Percentiles rank a stretch among this genome's conserved stretches.
Evolutionary conservation across 1,284 basidiomycete species (phyloP).

Genomic region (Ceratobasidium sp.): DNA sequence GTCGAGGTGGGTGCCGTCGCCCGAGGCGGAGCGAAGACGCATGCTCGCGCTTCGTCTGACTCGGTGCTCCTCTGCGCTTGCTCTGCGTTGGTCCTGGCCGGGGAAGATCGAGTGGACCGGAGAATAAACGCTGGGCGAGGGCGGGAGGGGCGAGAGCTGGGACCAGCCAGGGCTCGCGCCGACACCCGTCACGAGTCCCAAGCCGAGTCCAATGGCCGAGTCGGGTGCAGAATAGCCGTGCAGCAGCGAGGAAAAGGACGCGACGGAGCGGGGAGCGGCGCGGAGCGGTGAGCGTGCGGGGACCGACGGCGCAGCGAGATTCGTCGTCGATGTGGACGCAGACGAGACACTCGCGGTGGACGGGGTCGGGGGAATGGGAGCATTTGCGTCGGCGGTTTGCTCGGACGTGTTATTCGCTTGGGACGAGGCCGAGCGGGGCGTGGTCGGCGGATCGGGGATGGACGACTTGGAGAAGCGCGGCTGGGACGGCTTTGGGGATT

Average conservation of each 20-base stretch:
- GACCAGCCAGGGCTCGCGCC: constrained; percentile 4
- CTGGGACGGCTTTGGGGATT: constrained; percentile 14
- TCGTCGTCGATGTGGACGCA: too few species aligned
- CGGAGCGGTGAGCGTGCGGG: constrained; percentile 23
- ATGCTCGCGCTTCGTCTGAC: constrained; percentile 30
- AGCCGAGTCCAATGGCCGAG: neutral
- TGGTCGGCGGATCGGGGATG: neutral
- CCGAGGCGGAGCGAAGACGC: neutral
- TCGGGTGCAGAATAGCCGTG: neutral
- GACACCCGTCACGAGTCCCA: neutral
- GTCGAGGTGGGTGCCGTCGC: neutral
- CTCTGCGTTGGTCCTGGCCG: neutral
- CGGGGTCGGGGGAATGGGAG: neutral
- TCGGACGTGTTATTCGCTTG: neutral
- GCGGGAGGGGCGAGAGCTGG: neutral
- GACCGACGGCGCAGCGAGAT: constrained; percentile 7
- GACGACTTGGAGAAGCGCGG: neutral
- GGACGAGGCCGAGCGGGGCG: neutral
- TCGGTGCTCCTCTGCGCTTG: constrained; percentile 4
- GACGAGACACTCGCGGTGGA: too few species aligned
- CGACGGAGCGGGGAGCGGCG: constrained; percentile 31
- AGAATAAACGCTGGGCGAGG: constrained; percentile 12
- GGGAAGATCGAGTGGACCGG: constrained; percentile 15
- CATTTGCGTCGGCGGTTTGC: neutral
- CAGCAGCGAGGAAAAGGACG: constrained; percentile 13